phyloP scores from a whole-genome alignment of 495 filamentous ascomycete genomes.

The Chaetomium tenue region DNA sequence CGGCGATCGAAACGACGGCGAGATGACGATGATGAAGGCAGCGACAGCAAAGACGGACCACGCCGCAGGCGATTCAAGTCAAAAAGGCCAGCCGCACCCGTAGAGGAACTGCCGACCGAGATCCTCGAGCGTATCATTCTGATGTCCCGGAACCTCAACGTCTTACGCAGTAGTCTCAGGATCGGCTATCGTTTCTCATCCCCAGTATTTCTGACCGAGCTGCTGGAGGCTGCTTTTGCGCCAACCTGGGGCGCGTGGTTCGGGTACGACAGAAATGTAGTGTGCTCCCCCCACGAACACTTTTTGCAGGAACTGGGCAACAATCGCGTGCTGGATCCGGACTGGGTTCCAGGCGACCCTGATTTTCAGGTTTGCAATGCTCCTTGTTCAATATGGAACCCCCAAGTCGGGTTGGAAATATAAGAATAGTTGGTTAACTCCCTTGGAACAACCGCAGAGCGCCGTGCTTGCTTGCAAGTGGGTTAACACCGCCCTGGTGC shows the following conservation, averaged over 20 bases:
- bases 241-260: slow-evolving; percentile 43
- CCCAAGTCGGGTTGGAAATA: no score
- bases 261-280: slow-evolving; percentile 14
- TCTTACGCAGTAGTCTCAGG: slow-evolving; percentile 38
- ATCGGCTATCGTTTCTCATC: slow-evolving; percentile 40
- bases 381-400: no score
- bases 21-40: slow-evolving; percentile 9
- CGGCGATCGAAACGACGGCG: slow-evolving; percentile 9
- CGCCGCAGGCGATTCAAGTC: slow-evolving; percentile 15
- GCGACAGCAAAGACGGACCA: not conserved
- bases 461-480: slow-evolving; percentile 35
- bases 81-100: slow-evolving; percentile 27
- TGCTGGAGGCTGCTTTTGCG: slow-evolving; percentile 37
- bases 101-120: slow-evolving; percentile 44
- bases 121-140: slow-evolving; percentile 45
- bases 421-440: no score
- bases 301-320: not conserved
- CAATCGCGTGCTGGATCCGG: slow-evolving; percentile 11
- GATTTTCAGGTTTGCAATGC: slow-evolving; percentile 36
- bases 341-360: slow-evolving; percentile 31
- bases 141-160: slow-evolving; percentile 41
- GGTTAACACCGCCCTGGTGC: slow-evolving; percentile 33
- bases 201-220: slow-evolving; percentile 27
- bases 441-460: slow-evolving; percentile 25
- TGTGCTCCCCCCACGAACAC: not conserved